phyloP scores from a whole-genome alignment of 1,284 basidiomycete genomes.

The Pascua sp. region DNA sequence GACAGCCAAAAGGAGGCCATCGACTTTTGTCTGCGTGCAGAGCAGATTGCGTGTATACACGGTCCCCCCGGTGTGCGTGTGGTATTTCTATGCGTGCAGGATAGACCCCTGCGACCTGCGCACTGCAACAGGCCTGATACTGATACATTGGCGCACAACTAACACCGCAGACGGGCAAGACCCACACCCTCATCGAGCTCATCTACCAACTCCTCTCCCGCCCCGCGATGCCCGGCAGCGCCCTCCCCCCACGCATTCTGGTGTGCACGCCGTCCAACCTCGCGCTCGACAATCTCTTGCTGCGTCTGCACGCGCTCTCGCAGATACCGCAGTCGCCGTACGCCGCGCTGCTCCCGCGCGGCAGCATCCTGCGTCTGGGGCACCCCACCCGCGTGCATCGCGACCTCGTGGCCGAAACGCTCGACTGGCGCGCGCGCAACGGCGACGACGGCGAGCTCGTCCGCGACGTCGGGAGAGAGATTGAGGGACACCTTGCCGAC shows the following conservation, averaged over 20 bases:
- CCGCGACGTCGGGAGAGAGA: constrained; percentile 77
- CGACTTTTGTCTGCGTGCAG: constrained; percentile 41
- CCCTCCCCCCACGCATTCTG: constrained; percentile 53
- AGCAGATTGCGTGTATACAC: constrained; percentile 88
- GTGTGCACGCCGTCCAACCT: constrained; percentile 51
- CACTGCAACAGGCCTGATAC: too few relatives aligned
- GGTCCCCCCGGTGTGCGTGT: constrained; percentile 77
- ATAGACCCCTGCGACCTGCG: too few relatives aligned
- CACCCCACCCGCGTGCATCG: constrained; percentile 90
- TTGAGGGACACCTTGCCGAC: constrained; percentile 64
- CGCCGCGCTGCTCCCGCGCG: constrained; percentile 37
- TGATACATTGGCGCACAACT: background rate
- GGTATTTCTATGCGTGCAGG: background rate
- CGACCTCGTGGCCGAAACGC: constrained; percentile 68
- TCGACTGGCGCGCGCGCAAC: constrained; percentile 79
- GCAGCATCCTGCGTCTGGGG: constrained; percentile 69
- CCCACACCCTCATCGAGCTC: constrained; percentile 84
- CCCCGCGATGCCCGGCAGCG: constrained; percentile 24
- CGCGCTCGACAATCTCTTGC: constrained; percentile 72
- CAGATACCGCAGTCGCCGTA: constrained; percentile 23
- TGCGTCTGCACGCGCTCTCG: constrained; percentile 58
- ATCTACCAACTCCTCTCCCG: constrained; percentile 71
- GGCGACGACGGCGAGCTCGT: constrained; percentile 76
- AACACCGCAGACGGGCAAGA: constrained; percentile 68
- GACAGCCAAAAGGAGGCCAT: constrained; percentile 74